Evolutionary conservation across 805 yeast genomes (phyloP), one percentile per base, ranked within the genome.

Genomic region (Starmerella bacillaris): DNA sequence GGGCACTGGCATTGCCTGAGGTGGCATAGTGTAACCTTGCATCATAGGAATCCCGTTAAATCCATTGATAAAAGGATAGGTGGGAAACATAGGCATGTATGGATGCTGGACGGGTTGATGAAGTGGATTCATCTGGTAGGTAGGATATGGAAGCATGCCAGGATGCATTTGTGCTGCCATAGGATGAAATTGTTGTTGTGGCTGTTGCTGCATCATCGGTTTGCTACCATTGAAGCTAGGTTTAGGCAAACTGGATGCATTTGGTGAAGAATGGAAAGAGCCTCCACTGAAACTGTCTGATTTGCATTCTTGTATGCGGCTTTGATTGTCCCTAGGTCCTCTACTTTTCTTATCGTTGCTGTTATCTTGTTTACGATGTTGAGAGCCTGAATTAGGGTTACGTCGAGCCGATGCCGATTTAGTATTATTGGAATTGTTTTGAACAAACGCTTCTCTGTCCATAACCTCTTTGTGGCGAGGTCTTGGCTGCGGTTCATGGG

Each of bases 231-330:
- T 27, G 36, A 45, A 45, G 12, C 44, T 38, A 4, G 74, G 51
- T 7, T 44, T 39, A 7, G 51, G 51, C 16, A 49, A 37, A 19
- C 46, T 30, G 16, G 44, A 37, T 4, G 51, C 48, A 14, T 39
- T 48, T n/a, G 52, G 52, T n/a, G 50, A 44, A 11, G 38, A 31
- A 30, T 47, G 41, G 44, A 48, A 48, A 16, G 41, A 40, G 36
- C 46, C 41, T 9, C 52, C 52, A 29, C 44, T 37, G 34, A 31
- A 42, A 28, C 36, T 37, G 19, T 24, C 37, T 15, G 21, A 30
- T 9, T 27, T 30, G 2, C 17, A 7, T 8, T 18, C 29, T 22
- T 22, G 9, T 9, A 22, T n/a, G 9, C n/a, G 9, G n/a, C 9
- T 22, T n/a, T 9, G 26, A n/a, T 22, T 22, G 12, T 9, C 9